Base-by-base conservation (phyloP, 179 eudicot genomes). In the Amaranthus tricolor region DNA sequence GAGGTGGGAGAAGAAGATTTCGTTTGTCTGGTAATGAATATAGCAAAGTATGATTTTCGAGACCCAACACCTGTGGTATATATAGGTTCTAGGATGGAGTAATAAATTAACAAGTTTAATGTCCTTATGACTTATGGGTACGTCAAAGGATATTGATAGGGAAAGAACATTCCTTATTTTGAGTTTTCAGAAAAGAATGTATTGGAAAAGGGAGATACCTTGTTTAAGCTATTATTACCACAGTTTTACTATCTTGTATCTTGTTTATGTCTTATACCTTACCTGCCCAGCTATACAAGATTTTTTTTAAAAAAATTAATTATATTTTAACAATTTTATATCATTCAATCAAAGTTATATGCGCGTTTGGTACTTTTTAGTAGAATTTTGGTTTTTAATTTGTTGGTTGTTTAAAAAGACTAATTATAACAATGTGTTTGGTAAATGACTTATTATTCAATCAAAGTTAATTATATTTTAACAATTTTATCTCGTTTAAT, bases 101-200 rank as follows among this genome's bases (percentile, higher is more conserved):
- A 58, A 51, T 17, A 7, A 4, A 21, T 57, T 21, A 24, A 3
- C 13, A 20, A 7, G 58, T 59, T 70, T 57, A 21, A 54, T 24
- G 73, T 76, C 64, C 52, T 72, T 61, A 14, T 44, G 55, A 9
- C 52, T 72, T 61, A 14, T 44, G 55, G 6, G 31, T 70, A 47
- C 17, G 77, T 77, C 58, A 77, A 77, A 45, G 74, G 20, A 48
- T 72, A 47, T 24, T 53, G 20, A 76, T 67, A 69, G 71, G 70
- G 79, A 66, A 85, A 74, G 82, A 77, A 84, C 76, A 88, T 87
- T 84, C 85, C 73, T 85, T 77, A 82, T 40, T 73, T 75, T 63
- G 68, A 68, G 48, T 40, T 72, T 68, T 69, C 66, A 81, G 88
- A 63, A 87, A 88, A 77, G 87, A 83, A 86, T 84, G 78, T 55